Conservation (phyloP, 331 rosid genomes). For the Stylosanthes scabra region DNA sequence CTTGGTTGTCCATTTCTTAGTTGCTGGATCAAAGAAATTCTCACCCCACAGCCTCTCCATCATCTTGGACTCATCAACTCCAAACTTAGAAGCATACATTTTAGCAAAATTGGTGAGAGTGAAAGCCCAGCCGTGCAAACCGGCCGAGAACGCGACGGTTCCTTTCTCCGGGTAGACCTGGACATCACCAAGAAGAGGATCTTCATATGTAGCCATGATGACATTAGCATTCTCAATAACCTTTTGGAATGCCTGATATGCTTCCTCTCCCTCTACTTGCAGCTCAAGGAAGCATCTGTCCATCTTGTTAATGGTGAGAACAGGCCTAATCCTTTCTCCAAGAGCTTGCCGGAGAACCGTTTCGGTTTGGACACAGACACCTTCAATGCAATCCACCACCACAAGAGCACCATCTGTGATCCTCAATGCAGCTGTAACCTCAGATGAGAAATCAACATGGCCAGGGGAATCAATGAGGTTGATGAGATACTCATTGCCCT, state of each 20-base stretch:
- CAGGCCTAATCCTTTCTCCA: conserved; percentile 83
- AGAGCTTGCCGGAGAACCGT: conserved; percentile 81
- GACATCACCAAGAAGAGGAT: conserved; percentile 77
- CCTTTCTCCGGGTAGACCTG: conserved; percentile 80
- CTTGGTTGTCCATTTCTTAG: conserved; percentile 78
- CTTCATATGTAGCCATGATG: conserved; percentile 84
- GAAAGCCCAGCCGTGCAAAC: conserved; percentile 85
- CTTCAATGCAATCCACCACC: conserved; percentile 83
- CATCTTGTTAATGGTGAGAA: conserved; percentile 82
- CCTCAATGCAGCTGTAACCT: conserved; percentile 81
- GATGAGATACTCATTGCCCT: conserved; percentile 76
- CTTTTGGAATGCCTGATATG: conserved; percentile 66
- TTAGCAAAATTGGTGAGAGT: conserved; percentile 76
- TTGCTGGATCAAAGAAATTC: conserved; percentile 74
- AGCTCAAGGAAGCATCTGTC: conserved; percentile 89
- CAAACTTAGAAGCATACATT: conserved; percentile 79
- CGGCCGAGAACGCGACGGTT: conserved; percentile 78
- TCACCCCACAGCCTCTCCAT: conserved; percentile 91
- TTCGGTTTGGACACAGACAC: conserved; percentile 82
- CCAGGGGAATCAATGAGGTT: conserved; percentile 85
- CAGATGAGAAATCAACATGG: conserved; percentile 83
- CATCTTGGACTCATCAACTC: conserved; percentile 79
- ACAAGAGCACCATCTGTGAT: conserved; percentile 88
- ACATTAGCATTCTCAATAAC: conserved; percentile 87
- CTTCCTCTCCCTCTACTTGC: conserved; percentile 87